These are phyloP conservation scores for Hagleromyces aurorensis DNA, from an alignment of 805 yeast species.

Conservation along the genomic window DNA sequence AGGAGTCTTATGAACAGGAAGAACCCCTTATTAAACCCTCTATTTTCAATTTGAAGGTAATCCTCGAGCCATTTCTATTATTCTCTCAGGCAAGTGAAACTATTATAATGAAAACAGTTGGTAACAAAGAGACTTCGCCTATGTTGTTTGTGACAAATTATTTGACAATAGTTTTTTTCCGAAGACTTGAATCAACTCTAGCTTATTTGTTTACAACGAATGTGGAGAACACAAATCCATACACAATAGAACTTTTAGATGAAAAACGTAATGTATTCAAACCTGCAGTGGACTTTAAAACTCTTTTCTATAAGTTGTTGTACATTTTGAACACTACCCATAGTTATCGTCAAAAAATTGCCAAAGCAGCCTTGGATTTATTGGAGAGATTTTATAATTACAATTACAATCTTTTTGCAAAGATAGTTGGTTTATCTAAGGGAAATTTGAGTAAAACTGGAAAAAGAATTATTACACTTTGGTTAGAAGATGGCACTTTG, in stretches of 20 bases:
- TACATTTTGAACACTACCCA: slow-evolving; percentile 32
- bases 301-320: slow-evolving; percentile 19
- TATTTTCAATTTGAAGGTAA: slow-evolving; percentile 70
- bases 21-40: slow-evolving; percentile 61
- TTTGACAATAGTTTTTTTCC: slow-evolving; percentile 56
- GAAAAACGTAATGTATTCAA: slow-evolving; percentile 28
- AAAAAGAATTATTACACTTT: slow-evolving; percentile 25
- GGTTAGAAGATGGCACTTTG: slow-evolving; percentile 33
- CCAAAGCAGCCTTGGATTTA: slow-evolving; percentile 31
- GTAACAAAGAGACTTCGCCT: slow-evolving; percentile 25
- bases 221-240: slow-evolving; percentile 34
- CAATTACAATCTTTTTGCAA: slow-evolving; percentile 28
- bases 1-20: slow-evolving; percentile 49
- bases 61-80: slow-evolving; percentile 63
- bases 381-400: slow-evolving; percentile 33
- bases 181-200: slow-evolving; percentile 53
- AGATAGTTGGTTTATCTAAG: slow-evolving; percentile 17
- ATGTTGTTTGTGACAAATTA: slow-evolving; percentile 50
- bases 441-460: slow-evolving; percentile 14
- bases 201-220: slow-evolving; percentile 43
- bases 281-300: slow-evolving; percentile 24
- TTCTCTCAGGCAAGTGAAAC: slow-evolving; percentile 54
- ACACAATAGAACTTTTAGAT: slow-evolving; percentile 30
- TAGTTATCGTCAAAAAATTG: slow-evolving; percentile 47
- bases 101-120: slow-evolving; percentile 29